Percentiles rank a stretch among this genome's conserved stretches.
These are phyloP conservation scores for Inga oerstediana DNA, from an alignment of 306 rosid genomes.

Conservation along the genomic window DNA sequence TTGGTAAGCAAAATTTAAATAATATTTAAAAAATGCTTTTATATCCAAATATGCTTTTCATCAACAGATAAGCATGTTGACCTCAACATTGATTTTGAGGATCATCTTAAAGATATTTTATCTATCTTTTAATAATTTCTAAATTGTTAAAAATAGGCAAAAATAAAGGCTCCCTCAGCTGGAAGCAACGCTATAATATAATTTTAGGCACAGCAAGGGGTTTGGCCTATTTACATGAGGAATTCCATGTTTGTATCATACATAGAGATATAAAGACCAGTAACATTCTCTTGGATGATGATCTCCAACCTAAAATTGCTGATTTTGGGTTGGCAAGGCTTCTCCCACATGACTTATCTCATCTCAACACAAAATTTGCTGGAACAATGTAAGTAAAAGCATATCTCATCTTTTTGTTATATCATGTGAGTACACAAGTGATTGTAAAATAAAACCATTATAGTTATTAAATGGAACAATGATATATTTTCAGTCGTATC, in stretches of 20 bases:
- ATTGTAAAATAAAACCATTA: neutral
- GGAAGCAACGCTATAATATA: neutral
- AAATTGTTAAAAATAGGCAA: constrained; percentile 36
- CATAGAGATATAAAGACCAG: neutral
- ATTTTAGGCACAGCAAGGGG: neutral
- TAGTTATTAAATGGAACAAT: neutral
- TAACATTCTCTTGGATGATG: constrained; percentile 4
- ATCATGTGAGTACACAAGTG: neutral
- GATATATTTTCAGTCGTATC: neutral
- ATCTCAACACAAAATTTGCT: constrained; percentile 46
- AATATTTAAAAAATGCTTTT: neutral
- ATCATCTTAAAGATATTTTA: constrained; percentile 9
- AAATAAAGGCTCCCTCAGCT: neutral
- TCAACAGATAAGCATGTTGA: neutral
- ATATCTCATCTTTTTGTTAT: neutral
- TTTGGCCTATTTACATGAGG: neutral
- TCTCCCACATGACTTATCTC: neutral
- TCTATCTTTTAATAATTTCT: neutral
- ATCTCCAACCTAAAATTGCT: neutral
- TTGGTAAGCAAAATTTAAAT: neutral
- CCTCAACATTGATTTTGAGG: neutral
- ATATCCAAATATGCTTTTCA: neutral
- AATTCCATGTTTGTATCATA: neutral
- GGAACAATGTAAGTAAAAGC: constrained; percentile 66
- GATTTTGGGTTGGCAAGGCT: neutral